Base-by-base conservation (phyloP, 108 stramenopile species). In the Fragilariopsis cylindrus region DNA sequence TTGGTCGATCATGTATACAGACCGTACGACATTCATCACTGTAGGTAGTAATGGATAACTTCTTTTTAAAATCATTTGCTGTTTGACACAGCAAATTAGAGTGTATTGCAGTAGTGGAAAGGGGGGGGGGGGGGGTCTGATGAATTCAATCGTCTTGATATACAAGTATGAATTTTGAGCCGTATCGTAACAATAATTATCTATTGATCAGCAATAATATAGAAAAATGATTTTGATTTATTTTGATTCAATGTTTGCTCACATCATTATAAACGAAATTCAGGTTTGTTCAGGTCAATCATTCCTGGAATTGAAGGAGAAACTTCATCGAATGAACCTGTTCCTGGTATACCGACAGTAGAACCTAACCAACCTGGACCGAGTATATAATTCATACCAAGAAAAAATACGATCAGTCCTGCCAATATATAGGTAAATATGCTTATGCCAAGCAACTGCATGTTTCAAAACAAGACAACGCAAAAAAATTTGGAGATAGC, bases 311-410 rank as follows among this genome's bases (percentile, higher is more conserved):
- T 76, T 3, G 86, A 77, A 54, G 81, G 77, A 39, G 86, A 84
- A 30, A 88, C 82, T 70, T 86, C 87, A 21, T 82, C 76, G 74
- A 93, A 84, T 13, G 78, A 74, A 9, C 90, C 92, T 2, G 88
- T 87, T 56, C 88, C 84, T 73, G 82, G 76, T 70, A 86, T 78
- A 1, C 92, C 90, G 41, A 89, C 62, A 8, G 69, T 52, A 58
- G 83, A 81, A 11, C 92, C 92, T 54, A 93, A 57, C 92, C 92
- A 93, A n/a, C 92, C 92, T 13, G 89, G 89, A 60, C 92, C 92
- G 3, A 84, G 62, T 7, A 84, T 52, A 11, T 77, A 40, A 70
- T 93, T 93, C 86, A 88, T 81, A 52, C 74, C 70, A 16, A 91
- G 69, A 57, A 93, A 90, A 60, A 90, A 84, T 7, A 73, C 72